phyloP scores from a whole-genome alignment of 148 eudicot species.

The Amaranthus hypochondriacus region DNA sequence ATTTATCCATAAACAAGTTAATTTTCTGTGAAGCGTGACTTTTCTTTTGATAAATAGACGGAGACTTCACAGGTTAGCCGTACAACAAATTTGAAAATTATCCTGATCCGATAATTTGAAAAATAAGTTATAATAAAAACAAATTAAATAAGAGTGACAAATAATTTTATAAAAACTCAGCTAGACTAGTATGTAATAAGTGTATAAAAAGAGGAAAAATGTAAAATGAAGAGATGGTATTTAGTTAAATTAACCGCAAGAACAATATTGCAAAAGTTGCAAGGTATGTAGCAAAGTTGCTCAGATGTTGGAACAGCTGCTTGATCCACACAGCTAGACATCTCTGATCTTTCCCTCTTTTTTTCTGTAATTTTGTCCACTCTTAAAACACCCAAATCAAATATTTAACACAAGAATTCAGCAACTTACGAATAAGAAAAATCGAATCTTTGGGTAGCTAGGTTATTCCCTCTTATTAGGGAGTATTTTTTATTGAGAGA shows the following conservation, averaged over 20 bases:
- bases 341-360: slow-evolving; percentile 9
- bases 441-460: not conserved
- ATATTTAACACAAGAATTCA: not conserved
- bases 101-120: not conserved
- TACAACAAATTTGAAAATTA: slow-evolving; percentile 8
- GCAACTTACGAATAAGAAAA: slow-evolving; percentile 22
- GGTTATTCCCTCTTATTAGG: not conserved
- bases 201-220: not conserved
- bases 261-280: slow-evolving; percentile 77
- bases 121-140: not conserved
- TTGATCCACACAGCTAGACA: slow-evolving; percentile 44
- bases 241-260: slow-evolving; percentile 52
- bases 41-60: slow-evolving; percentile 36
- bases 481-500: too few species aligned
- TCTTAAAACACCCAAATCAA: not conserved
- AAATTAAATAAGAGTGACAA: not conserved
- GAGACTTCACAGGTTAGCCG: slow-evolving; percentile 37
- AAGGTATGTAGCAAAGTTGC: slow-evolving; percentile 90
- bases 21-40: slow-evolving; percentile 6
- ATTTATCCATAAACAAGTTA: too few species aligned
- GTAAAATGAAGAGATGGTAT: not conserved
- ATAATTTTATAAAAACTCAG: not conserved
- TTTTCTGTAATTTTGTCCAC: not conserved
- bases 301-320: slow-evolving; percentile 37
- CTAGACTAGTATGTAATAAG: not conserved